These are phyloP conservation scores for Aciculosporium take DNA, from an alignment of 2,329 filamentous ascomycete genomes.

Conservation along the genomic window DNA sequence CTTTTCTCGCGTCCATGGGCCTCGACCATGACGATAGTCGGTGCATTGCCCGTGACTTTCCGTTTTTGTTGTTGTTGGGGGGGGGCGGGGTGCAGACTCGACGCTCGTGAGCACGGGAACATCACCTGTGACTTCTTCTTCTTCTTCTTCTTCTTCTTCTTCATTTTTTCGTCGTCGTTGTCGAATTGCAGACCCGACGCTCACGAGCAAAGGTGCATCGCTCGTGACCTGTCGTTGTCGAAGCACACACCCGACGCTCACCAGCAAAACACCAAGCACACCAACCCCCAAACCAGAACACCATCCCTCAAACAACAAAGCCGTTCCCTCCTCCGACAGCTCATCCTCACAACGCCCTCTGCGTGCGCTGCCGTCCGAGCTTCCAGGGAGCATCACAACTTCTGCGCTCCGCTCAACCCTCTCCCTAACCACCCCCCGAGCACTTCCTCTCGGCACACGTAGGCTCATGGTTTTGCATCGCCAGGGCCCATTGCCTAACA, in stretches of 20 bases:
- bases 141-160: too few relatives aligned
- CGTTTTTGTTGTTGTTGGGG: too few relatives aligned
- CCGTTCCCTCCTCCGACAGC: not conserved
- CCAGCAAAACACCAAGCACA: not conserved
- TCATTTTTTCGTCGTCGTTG: too few relatives aligned
- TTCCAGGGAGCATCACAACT: not conserved
- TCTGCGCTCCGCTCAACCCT: not conserved
- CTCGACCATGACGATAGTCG: not conserved
- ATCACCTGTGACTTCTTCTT: too few relatives aligned
- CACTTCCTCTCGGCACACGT: not conserved
- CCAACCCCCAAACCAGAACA: not conserved
- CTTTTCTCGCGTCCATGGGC: conserved; percentile 1
- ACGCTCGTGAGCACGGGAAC: not conserved
- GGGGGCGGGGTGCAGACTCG: not conserved
- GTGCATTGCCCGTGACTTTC: not conserved
- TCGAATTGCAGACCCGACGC: not conserved
- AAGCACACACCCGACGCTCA: not conserved
- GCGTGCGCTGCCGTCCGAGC: not conserved
- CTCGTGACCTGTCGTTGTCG: not conserved
- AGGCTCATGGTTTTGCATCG: not conserved
- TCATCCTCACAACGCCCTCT: not conserved
- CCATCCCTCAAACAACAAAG: not conserved
- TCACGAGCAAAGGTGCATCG: not conserved
- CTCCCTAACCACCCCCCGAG: not conserved
- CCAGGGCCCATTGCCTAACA: not conserved